Conservation (phyloP, 495 filamentous ascomycete species). For the Glarea lozoyensis region DNA sequence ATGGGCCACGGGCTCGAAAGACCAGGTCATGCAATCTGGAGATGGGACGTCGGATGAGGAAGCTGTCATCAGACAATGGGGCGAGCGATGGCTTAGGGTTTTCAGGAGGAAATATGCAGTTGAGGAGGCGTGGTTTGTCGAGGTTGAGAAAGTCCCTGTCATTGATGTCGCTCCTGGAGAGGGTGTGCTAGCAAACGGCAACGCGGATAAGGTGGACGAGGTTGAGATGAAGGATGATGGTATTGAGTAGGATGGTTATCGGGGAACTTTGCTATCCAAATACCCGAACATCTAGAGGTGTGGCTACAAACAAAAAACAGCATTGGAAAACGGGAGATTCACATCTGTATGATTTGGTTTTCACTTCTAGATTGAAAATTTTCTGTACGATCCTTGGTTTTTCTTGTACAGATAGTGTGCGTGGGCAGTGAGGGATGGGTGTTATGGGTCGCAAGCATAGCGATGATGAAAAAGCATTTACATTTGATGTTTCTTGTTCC, state of each 20-base stretch:
- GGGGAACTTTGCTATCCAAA: too few species aligned
- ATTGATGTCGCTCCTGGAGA: not conserved
- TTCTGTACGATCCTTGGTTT: too few species aligned
- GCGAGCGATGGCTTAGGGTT: conserved; percentile 73
- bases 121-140: conserved; percentile 58
- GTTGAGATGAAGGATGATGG: conserved; percentile 3
- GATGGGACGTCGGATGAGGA: conserved; percentile 43
- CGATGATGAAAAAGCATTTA: too few species aligned
- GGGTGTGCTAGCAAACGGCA: conserved; percentile 1
- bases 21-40: conserved; percentile 51
- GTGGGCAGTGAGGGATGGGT: too few species aligned
- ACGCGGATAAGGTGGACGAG: conserved; percentile 2
- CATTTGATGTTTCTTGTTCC: too few species aligned
- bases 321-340: too few species aligned
- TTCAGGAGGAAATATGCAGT: conserved; percentile 75
- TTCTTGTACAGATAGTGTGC: too few species aligned
- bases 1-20: conserved; percentile 64
- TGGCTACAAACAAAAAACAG: too few species aligned
- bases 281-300: too few species aligned
- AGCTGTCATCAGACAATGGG: conserved; percentile 70
- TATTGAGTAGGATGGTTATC: not conserved
- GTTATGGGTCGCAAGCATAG: too few species aligned
- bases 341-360: too few species aligned
- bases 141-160: conserved; percentile 27
- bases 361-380: too few species aligned